Conservation (phyloP, 495 filamentous ascomycete species). For the Podospora didyma region DNA sequence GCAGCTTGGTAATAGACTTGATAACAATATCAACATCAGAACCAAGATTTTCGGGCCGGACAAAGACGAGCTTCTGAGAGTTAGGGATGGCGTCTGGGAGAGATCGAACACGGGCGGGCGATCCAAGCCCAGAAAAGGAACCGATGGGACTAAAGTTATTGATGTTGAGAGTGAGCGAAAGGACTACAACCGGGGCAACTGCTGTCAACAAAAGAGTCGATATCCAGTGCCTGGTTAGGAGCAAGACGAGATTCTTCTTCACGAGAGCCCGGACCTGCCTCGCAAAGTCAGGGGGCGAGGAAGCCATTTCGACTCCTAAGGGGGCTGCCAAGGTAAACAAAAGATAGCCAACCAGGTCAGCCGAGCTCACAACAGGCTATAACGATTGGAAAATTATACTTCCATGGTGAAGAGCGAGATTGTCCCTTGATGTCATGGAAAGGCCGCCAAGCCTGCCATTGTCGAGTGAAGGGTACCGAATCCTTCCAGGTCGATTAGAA, state of each 20-base stretch:
- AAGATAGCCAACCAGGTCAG: no score
- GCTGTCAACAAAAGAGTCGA: conserved; percentile 46
- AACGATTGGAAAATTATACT: no score
- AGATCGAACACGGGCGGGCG: conserved; percentile 5
- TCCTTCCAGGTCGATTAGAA: no score
- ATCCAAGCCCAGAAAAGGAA: conserved; percentile 5
- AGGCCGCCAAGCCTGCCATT: no score
- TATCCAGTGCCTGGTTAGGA: conserved; percentile 19
- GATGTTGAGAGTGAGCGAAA: conserved; percentile 31
- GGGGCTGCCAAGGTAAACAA: not conserved
- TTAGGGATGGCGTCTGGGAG: conserved; percentile 9
- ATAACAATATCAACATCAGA: conserved; percentile 17
- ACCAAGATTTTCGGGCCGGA: conserved; percentile 7
- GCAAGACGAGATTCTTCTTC: conserved; percentile 19
- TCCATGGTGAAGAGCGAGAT: no score
- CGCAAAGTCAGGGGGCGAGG: not conserved
- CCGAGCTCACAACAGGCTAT: no score
- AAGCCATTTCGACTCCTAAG: not conserved
- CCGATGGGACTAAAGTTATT: conserved; percentile 30
- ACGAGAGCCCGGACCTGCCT: conserved; percentile 14
- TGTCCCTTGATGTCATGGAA: no score
- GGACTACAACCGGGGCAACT: conserved; percentile 62
- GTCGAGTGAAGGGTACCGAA: no score
- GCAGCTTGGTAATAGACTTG: conserved; percentile 3
- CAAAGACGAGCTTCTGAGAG: conserved; percentile 15